Conservation (phyloP, 805 yeast species). For the Yarrowia bubula region DNA sequence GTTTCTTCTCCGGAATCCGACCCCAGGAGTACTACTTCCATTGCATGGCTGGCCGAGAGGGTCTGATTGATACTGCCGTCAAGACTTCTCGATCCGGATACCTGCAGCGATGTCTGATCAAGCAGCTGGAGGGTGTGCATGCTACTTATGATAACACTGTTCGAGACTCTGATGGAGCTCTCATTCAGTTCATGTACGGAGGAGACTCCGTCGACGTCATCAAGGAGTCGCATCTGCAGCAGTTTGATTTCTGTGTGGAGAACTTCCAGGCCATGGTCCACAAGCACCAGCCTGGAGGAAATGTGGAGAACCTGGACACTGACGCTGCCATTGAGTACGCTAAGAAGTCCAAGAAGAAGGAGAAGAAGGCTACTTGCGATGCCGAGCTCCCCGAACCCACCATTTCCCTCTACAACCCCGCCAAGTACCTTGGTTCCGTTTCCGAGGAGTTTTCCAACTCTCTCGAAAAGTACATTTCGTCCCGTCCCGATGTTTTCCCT, state of each 20-base stretch:
- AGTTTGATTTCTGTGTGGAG: constrained; percentile 88
- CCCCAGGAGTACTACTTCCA: constrained; percentile 99
- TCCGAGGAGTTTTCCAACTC: constrained; percentile 83
- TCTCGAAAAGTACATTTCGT: constrained; percentile 65
- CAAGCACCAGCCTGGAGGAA: constrained; percentile 80
- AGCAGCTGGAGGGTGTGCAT: constrained; percentile 96
- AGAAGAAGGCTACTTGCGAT: constrained; percentile 53
- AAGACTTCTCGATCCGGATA: constrained; percentile 98
- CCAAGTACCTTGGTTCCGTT: constrained; percentile 87
- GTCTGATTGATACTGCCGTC: constrained; percentile 98
- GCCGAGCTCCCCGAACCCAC: constrained; percentile 70
- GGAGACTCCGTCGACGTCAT: constrained; percentile 96
- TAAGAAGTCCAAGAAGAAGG: constrained; percentile 74
- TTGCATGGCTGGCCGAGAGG: constrained; percentile 99
- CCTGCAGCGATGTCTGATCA: constrained; percentile 95
- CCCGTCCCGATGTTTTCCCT: constrained; percentile 56
- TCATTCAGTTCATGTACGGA: constrained; percentile 94
- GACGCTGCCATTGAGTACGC: constrained; percentile 75
- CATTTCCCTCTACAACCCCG: constrained; percentile 78
- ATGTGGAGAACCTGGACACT: constrained; percentile 72
- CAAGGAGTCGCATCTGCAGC: constrained; percentile 89
- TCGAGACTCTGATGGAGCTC: constrained; percentile 90
- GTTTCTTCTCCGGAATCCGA: constrained; percentile 95
- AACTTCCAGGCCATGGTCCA: constrained; percentile 82
- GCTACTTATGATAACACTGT: constrained; percentile 92